Evolutionary conservation across 495 filamentous ascomycete genomes (phyloP).

Genomic region (Penicillium bialowiezense): DNA sequence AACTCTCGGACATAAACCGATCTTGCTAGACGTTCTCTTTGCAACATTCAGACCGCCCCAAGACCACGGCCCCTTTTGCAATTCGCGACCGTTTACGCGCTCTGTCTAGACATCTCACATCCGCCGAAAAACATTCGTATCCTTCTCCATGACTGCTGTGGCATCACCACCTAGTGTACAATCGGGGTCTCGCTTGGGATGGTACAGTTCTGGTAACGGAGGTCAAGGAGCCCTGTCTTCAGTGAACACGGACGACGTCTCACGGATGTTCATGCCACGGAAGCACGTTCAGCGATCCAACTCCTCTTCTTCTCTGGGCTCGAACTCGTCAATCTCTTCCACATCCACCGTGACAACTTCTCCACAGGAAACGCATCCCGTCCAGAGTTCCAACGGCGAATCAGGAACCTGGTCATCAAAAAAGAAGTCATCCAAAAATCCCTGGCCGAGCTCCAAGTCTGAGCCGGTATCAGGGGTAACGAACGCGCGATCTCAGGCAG

Average conservation of each 20-base stretch:
- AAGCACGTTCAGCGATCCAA: conserved; percentile 82
- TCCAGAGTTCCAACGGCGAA: conserved; percentile 37
- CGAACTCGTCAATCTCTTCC: conserved; percentile 53
- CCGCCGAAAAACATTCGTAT: conserved; percentile 21
- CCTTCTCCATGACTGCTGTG: conserved; percentile 89
- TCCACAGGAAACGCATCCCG: conserved; percentile 51
- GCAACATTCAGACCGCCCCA: background rate
- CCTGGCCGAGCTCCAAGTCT: conserved; percentile 71
- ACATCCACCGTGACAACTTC: conserved; percentile 42
- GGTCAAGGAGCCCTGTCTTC: conserved; percentile 70
- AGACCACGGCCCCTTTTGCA: conserved; percentile 1
- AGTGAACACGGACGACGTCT: conserved; percentile 83
- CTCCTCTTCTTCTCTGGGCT: conserved; percentile 75
- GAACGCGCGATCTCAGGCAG: conserved; percentile 58
- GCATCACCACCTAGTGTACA: conserved; percentile 89
- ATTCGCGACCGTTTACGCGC: conserved; percentile 14
- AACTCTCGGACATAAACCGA: background rate
- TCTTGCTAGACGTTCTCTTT: background rate
- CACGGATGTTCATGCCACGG: conserved; percentile 82
- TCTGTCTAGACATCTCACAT: conserved; percentile 17
- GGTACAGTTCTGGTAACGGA: conserved; percentile 63
- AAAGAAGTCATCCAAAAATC: conserved; percentile 65
- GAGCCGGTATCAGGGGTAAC: conserved; percentile 64
- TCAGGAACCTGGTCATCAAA: conserved; percentile 54
- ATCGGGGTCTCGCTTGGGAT: conserved; percentile 61